Percentiles rank a stretch among this genome's conserved stretches.
Evolutionary conservation across 495 filamentous ascomycete species (phyloP).

Genomic region (Daldinia caldariorum): DNA sequence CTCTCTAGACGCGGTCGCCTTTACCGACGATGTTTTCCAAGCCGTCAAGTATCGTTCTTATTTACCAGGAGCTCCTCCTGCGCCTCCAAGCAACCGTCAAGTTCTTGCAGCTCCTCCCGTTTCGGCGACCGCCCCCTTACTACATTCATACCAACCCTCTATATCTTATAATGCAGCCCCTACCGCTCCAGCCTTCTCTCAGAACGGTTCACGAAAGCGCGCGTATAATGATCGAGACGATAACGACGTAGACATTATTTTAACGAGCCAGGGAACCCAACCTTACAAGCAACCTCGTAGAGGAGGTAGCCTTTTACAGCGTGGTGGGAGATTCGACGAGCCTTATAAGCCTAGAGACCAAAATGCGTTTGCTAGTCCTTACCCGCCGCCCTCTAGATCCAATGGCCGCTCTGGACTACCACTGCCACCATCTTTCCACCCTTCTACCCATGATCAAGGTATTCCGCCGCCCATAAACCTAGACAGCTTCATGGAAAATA

Average conservation of each 20-base stretch:
- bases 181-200: slow-evolving; percentile 24
- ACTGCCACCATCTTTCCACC: slow-evolving; percentile 38
- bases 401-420: slow-evolving; percentile 38
- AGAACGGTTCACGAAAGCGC: slow-evolving; percentile 62
- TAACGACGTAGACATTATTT: slow-evolving; percentile 57
- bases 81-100: slow-evolving; percentile 31
- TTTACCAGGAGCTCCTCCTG: slow-evolving; percentile 62
- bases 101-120: slow-evolving; percentile 41
- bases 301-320: slow-evolving; percentile 63
- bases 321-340: slow-evolving; percentile 58
- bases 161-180: slow-evolving; percentile 18
- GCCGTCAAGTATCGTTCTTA: slow-evolving; percentile 73
- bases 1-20: slow-evolving; percentile 70
- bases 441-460: slow-evolving; percentile 37
- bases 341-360: slow-evolving; percentile 39
- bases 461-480: slow-evolving; percentile 58
- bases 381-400: slow-evolving; percentile 21
- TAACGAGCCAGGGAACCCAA: slow-evolving; percentile 60
- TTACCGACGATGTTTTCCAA: slow-evolving; percentile 87
- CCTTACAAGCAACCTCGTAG: slow-evolving; percentile 78
- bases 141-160: slow-evolving; percentile 31
- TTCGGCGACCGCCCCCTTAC: slow-evolving; percentile 21
- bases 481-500: slow-evolving; percentile 73
- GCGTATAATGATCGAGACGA: slow-evolving; percentile 67
- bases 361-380: slow-evolving; percentile 20